These are phyloP conservation scores for Murraya koenigii DNA, from an alignment of 345 rosid species.

Conservation along the genomic window DNA sequence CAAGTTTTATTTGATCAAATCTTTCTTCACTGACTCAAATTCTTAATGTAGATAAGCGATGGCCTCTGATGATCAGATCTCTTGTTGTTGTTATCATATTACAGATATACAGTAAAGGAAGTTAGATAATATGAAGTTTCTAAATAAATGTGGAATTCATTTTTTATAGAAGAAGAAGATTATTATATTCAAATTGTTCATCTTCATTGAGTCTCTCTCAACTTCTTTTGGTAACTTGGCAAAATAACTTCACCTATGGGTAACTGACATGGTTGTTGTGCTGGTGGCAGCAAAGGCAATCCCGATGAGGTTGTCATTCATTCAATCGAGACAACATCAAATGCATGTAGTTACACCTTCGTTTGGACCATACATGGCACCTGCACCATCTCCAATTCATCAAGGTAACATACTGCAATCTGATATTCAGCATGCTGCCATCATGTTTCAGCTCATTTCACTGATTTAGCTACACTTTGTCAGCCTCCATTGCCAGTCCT, in stretches of 20 bases:
- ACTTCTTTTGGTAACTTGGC: background rate
- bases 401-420: slow-evolving; percentile 32
- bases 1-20: background rate
- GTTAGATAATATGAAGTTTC: background rate
- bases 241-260: background rate
- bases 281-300: slow-evolving; percentile 49
- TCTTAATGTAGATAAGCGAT: background rate
- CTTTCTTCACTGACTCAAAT: background rate
- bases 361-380: slow-evolving; percentile 32
- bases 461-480: slow-evolving; percentile 26
- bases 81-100: background rate
- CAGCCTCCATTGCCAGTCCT: slow-evolving; percentile 46
- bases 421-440: background rate
- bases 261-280: slow-evolving; percentile 20
- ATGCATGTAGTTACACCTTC: slow-evolving; percentile 35
- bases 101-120: background rate
- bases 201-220: background rate
- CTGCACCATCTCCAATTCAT: slow-evolving; percentile 50
- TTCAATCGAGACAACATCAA: slow-evolving; percentile 33
- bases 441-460: slow-evolving; percentile 10
- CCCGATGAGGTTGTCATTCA: slow-evolving; percentile 40
- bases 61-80: background rate
- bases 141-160: background rate
- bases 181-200: background rate
- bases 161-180: background rate